Conservation (phyloP, 2,329 filamentous ascomycete genomes). For the Sporothrix curviconia region DNA sequence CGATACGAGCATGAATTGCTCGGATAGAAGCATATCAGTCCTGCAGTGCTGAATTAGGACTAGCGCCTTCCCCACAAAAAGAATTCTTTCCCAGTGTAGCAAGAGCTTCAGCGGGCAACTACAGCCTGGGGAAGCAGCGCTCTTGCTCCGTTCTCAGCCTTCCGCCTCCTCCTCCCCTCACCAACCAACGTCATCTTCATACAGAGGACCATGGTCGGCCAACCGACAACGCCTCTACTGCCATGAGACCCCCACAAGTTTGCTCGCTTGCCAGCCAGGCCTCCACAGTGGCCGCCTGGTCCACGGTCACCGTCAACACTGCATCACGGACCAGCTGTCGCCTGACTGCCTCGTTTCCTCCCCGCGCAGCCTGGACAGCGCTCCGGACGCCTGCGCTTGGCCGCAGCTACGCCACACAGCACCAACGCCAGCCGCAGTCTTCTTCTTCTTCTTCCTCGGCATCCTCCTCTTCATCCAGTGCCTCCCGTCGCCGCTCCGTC, state of each 20-base stretch:
- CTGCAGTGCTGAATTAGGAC: background rate
- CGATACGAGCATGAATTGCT: too few species aligned
- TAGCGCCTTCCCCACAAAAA: conserved; percentile 7
- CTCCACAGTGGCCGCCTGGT: background rate
- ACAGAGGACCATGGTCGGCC: conserved; percentile 2
- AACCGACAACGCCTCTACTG: background rate
- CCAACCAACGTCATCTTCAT: too few species aligned
- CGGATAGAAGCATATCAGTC: conserved; percentile 5
- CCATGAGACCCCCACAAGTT: conserved; percentile 13
- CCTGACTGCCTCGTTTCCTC: background rate
- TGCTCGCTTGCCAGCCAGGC: conserved; percentile 9
- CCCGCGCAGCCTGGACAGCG: background rate
- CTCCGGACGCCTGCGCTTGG: conserved; percentile 1
- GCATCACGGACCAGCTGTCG: conserved; percentile 8
- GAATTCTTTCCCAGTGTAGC: background rate
- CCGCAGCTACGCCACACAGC: conserved; percentile 50
- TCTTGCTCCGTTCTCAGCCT: background rate
- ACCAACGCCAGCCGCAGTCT: conserved; percentile 41
- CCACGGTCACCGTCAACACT: background rate
- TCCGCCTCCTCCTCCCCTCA: too few species aligned
- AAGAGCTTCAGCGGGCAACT: background rate
- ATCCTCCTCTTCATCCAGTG: conserved; percentile 25
- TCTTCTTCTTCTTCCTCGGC: conserved; percentile 13
- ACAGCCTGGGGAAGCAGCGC: background rate
- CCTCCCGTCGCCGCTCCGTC: conserved; percentile 58